Evolutionary conservation across 2,329 filamentous ascomycete genomes (phyloP), one percentile per base, ranked within the genome.

Genomic region (Aspergillus sp.): DNA sequence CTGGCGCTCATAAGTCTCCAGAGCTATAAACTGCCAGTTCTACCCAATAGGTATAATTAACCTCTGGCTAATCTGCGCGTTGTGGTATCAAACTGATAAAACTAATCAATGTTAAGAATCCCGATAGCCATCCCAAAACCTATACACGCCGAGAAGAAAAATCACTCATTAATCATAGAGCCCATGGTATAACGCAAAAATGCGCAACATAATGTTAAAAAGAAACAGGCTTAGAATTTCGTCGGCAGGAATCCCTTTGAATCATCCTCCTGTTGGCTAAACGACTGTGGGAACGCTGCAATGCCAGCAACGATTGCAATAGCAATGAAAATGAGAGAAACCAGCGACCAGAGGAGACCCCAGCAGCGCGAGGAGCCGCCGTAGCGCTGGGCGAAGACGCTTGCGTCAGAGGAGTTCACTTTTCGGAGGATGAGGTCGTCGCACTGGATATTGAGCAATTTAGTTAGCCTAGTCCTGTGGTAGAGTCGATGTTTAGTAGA

Each of bases 371-470:
- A 90, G 0, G 88, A 91, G 37, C 90, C 90, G 11, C 90, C 90
- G 65, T 93, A 93, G 21, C 86, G 82, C 74, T 90, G 82, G 7
- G 90, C 89, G 66, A 93, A 93, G 31, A 91, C 88, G 64, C 87
- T 90, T 6, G 90, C 89, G 69, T 93, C 90, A 4, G 89, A 91
- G 21, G 82, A 86, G 73, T 93, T 92, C 52, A 93, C 88, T 75
- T 92, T 93, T 58, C 90, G 83, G 4, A 92, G 77, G 64, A 93
- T 91, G 33, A 93, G 79, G 65, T 93, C 90, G 68, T 93, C 90
- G 73, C 89, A 92, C 81, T 84, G 45, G 21, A 48, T 31, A 48
- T 41, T 17, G 11, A 50, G 58, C 55, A 17, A 14, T 4, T 11
- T 6, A 8, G 3, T 48, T 44, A 62, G 50, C 37, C 56, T 24